Conservation (phyloP, 352 stramenopile genomes). For the Globisporangium rhizosaccharum region DNA sequence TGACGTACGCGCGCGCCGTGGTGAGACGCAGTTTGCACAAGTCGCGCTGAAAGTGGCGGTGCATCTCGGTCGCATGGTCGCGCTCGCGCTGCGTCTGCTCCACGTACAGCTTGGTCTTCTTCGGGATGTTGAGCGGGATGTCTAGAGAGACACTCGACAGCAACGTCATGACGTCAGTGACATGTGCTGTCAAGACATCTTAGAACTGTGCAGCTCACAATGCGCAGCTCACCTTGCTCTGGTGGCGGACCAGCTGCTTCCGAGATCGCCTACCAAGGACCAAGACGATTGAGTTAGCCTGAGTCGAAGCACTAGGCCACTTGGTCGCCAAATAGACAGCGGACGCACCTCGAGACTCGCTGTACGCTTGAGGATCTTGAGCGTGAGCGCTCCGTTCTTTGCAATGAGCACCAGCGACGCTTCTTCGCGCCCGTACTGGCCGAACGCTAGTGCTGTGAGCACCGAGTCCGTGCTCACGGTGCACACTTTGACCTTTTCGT, state of each 20-base stretch:
- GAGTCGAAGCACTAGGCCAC: background rate
- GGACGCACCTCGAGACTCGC: conserved; percentile 57
- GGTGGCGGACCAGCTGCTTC: conserved; percentile 68
- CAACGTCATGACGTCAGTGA: no score
- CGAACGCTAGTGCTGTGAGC: conserved; percentile 81
- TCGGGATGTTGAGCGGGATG: conserved; percentile 89
- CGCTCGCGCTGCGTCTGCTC: conserved; percentile 90
- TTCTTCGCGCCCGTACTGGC: conserved; percentile 85
- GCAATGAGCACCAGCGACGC: conserved; percentile 78
- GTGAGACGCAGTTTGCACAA: conserved; percentile 87
- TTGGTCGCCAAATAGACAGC: background rate
- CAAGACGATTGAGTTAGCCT: background rate
- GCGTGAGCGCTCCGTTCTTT: conserved; percentile 70
- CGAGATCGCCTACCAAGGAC: conserved; percentile 33
- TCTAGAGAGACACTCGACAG: conserved; percentile 25
- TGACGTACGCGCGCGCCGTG: conserved; percentile 85
- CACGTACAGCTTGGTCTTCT: conserved; percentile 93
- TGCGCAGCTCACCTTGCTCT: conserved; percentile 57
- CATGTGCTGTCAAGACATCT: background rate
- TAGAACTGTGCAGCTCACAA: background rate
- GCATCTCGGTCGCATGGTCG: conserved; percentile 88
- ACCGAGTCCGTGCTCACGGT: conserved; percentile 56
- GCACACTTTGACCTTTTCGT: conserved; percentile 84
- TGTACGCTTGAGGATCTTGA: conserved; percentile 89
- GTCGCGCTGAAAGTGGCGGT: conserved; percentile 88